These are phyloP conservation scores for Patellifolia procumbens DNA, from an alignment of 179 eudicot genomes.

Conservation along the genomic window DNA sequence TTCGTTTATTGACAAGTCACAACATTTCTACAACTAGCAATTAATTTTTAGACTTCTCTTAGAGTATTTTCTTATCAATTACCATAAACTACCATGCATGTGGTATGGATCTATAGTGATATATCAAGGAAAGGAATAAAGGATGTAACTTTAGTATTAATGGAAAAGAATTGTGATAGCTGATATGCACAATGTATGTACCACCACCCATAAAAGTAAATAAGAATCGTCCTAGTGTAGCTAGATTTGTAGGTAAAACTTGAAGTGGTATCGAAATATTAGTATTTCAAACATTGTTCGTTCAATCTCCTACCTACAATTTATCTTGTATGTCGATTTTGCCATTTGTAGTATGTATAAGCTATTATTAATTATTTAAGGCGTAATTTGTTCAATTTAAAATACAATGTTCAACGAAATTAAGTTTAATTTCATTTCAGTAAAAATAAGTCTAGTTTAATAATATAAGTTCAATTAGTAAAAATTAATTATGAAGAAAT, in stretches of 20 bases:
- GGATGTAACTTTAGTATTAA: background rate
- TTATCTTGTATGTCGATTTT: too few relatives aligned
- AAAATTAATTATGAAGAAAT: too few relatives aligned
- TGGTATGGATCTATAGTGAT: constrained; percentile 11
- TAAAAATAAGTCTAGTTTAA: too few relatives aligned
- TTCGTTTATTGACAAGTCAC: background rate
- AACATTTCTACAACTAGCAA: background rate
- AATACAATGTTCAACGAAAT: too few relatives aligned
- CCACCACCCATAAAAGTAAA: background rate
- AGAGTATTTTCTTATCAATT: background rate
- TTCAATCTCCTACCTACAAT: too few relatives aligned
- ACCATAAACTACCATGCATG: background rate
- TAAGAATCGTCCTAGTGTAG: background rate
- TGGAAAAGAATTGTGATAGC: background rate
- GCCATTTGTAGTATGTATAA: too few relatives aligned
- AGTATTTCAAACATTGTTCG: too few relatives aligned
- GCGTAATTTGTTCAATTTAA: too few relatives aligned
- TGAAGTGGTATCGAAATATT: too few relatives aligned
- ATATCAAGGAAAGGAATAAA: constrained; percentile 1
- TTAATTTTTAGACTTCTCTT: background rate
- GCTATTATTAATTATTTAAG: too few relatives aligned
- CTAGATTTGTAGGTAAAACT: background rate
- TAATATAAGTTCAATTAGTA: too few relatives aligned
- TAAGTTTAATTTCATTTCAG: too few relatives aligned
- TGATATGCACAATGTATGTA: background rate